Evolutionary conservation across 2,329 filamentous ascomycete genomes (phyloP).

Genomic region (Blastomyces gilchristii): DNA sequence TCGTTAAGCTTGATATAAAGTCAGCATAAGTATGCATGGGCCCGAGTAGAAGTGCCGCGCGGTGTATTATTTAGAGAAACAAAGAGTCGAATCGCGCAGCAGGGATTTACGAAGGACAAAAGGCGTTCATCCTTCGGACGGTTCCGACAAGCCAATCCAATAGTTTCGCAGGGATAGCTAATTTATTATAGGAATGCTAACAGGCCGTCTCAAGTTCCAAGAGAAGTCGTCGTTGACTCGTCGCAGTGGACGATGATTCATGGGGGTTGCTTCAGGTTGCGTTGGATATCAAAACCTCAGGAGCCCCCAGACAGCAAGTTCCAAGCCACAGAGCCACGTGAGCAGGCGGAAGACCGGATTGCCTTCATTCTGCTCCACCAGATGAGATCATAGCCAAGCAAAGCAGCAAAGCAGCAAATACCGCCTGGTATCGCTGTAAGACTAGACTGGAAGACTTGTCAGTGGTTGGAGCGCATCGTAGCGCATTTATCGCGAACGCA

Average conservation of each 20-base stretch:
- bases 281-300: not conserved
- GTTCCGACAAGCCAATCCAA: not conserved
- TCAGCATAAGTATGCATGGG: not conserved
- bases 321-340: conserved; percentile 3
- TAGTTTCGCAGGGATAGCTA: not conserved
- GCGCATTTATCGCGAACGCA: no score
- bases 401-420: no score
- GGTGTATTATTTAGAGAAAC: not conserved
- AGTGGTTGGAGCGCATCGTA: no score
- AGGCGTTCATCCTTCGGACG: not conserved
- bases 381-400: not conserved
- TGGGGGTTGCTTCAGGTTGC: not conserved
- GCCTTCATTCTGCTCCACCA: not conserved
- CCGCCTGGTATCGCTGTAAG: not conserved
- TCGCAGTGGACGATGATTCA: not conserved
- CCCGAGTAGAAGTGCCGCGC: not conserved
- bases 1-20: not conserved
- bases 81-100: not conserved
- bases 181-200: no score
- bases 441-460: no score
- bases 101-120: not conserved
- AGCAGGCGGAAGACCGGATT: not conserved
- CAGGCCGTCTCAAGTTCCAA: not conserved
- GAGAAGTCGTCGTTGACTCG: not conserved
- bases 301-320: not conserved